Evolutionary conservation across 1,284 basidiomycete species (phyloP), one percentile per base, ranked within the genome.

Genomic region (Takashimella tepidaria): DNA sequence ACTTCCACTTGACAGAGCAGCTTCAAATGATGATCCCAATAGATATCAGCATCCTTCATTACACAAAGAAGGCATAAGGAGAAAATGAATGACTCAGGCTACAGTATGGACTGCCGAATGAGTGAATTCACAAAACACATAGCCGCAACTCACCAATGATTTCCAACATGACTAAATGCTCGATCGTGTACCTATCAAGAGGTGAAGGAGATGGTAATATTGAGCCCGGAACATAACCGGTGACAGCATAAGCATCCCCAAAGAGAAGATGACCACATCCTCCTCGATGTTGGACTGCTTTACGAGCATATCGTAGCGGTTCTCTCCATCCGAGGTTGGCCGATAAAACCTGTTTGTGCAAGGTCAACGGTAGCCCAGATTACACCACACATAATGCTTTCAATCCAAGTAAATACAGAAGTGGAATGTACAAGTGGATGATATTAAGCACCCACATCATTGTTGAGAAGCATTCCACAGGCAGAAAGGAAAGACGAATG

Each of bases 381-480:
- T n/a, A n/a, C n/a, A n/a, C n/a, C n/a, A n/a, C n/a, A n/a, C n/a
- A n/a, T n/a, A n/a, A n/a, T n/a, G n/a, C n/a, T n/a, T n/a, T n/a
- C n/a, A n/a, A n/a, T n/a, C n/a, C n/a, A n/a, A n/a, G n/a, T n/a
- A n/a, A n/a, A n/a, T n/a, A n/a, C n/a, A n/a, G n/a, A n/a, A n/a
- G n/a, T n/a, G n/a, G n/a, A n/a, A n/a, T n/a, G n/a, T n/a, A n/a
- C n/a, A n/a, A n/a, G n/a, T n/a, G n/a, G n/a, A n/a, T n/a, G n/a
- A n/a, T n/a, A n/a, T n/a, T n/a, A n/a, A n/a, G n/a, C n/a, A 55
- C 63, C 57, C 43, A 67, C 67, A 51, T 68, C 69, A 31, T 65
- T 59, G 50, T 57, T 58, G 4, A 60, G 52, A 6, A 68, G 46
- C 51, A 67, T 62, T 4, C 60, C 49, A 6, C 56, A 54, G 1